Evolutionary conservation across 768 basidiomycete species (phyloP), one percentile per base, ranked within the genome.

Genomic region (Coprinopsis marcescibilis): DNA sequence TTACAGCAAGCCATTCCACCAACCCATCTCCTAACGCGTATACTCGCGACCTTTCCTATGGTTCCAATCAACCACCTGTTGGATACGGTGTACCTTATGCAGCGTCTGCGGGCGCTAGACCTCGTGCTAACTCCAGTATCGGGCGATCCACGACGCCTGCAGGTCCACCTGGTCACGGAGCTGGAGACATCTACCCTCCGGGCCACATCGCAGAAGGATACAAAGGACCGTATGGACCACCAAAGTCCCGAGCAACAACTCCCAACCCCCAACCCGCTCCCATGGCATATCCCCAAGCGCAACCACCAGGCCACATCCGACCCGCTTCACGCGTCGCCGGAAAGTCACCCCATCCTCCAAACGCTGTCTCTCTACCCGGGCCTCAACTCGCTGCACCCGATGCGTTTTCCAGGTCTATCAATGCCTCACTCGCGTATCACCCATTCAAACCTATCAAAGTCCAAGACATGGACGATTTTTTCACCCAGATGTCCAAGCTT

Each of bases 401-500:
- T 54, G 83, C 81, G 40, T 89, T 89, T 67, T 76, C 74, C 11
- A 82, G 88, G 36, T 81, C 83, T 13, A 73, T 84, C 34, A 88
- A 85, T 56, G 74, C 74, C 25, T 74, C 77, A 15, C 76, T 78
- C 50, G 66, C 83, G 5, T 91, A 81, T 62, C 75, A 79, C 0
- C 76, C 78, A 23, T 91, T 91, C 58, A 78, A 79, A 12, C 65
- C 73, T 3, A 80, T 81, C 69, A 85, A 80, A 63, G 70, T 90
- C 40, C 76, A 82, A 55, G 80, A 87, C 32, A 83, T 91, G 85
- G 83, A 89, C 27, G 78, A 80, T 20, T 76, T 89, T 55, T 77
- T 81, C 17, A 32, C 50, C 33, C 70, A 71, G 13, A 69, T 81
- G 32, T 85, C 87, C 11, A 75, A 79, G 55, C 83, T 91, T 80